A percentile compares a stretch with the other conserved stretches of the same genome.
phyloP scores from a whole-genome alignment of 2,329 filamentous ascomycete species.

The Fusarium luffae region DNA sequence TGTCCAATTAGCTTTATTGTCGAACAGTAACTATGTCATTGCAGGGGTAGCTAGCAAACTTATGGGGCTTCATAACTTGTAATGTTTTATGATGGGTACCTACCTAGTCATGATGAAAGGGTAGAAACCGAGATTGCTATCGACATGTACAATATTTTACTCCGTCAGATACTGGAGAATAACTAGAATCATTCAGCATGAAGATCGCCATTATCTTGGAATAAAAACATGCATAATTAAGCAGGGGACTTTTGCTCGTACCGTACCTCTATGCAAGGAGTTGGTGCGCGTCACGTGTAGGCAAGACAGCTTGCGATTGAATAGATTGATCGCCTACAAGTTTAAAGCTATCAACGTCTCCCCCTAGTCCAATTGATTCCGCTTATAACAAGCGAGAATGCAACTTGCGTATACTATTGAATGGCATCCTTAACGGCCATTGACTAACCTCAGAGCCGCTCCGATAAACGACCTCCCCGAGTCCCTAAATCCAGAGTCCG shows the following conservation, averaged over 20 bases:
- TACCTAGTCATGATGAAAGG: background rate
- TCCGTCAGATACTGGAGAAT: background rate
- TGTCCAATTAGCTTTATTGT: background rate
- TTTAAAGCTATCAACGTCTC: background rate
- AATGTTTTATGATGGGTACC: background rate
- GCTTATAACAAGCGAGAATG: constrained; percentile 23
- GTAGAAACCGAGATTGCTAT: background rate
- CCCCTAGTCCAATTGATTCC: background rate
- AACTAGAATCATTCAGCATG: background rate
- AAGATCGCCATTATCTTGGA: background rate
- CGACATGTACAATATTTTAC: background rate
- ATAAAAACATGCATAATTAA: background rate
- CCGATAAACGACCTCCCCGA: background rate
- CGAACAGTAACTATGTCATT: background rate
- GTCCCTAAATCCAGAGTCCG: background rate
- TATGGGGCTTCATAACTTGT: constrained; percentile 11
- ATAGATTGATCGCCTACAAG: background rate
- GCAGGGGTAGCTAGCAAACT: background rate
- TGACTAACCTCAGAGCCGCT: constrained; percentile 7
- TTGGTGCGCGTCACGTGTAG: constrained; percentile 35
- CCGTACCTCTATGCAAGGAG: constrained; percentile 17
- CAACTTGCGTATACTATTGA: constrained; percentile 12
- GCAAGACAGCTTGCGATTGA: constrained; percentile 20
- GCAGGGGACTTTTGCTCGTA: background rate
- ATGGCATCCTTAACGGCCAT: constrained; percentile 22